phyloP scores from a whole-genome alignment of 2,329 filamentous ascomycete species.

The Hypoxylon sp. region DNA sequence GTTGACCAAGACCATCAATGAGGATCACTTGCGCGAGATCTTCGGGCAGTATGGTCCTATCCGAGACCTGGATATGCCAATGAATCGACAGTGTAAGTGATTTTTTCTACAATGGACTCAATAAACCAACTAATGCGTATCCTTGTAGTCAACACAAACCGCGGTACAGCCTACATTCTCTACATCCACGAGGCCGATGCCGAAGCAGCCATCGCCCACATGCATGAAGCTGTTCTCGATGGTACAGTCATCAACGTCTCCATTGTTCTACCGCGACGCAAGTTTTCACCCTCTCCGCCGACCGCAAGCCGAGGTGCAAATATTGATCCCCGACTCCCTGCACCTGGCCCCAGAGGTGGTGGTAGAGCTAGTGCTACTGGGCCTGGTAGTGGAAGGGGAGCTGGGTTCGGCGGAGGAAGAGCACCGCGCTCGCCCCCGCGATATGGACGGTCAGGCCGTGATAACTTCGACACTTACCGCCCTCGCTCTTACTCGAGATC shows the following conservation, averaged over 20 bases:
- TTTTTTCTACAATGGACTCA: background rate
- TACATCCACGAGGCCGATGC: slow-evolving; percentile 84
- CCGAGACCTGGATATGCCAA: slow-evolving; percentile 87
- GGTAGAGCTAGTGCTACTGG: slow-evolving; percentile 57
- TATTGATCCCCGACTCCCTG: slow-evolving; percentile 68
- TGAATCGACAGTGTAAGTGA: slow-evolving; percentile 82
- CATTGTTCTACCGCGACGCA: slow-evolving; percentile 86
- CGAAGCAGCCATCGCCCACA: slow-evolving; percentile 90
- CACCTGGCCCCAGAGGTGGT: slow-evolving; percentile 55
- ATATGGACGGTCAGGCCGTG: slow-evolving; percentile 52
- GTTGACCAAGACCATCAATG: slow-evolving; percentile 93
- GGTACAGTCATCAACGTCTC: slow-evolving; percentile 87
- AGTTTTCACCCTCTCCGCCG: slow-evolving; percentile 85
- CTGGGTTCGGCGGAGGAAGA: slow-evolving; percentile 53
- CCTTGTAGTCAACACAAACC: slow-evolving; percentile 82
- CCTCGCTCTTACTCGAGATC: slow-evolving; percentile 69
- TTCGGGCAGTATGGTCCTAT: slow-evolving; percentile 91
- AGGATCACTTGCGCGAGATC: slow-evolving; percentile 89
- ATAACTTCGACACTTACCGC: slow-evolving; percentile 70
- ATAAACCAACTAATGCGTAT: slow-evolving; percentile 38
- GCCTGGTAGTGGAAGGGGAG: slow-evolving; percentile 53
- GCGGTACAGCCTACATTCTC: slow-evolving; percentile 93
- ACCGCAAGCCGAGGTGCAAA: slow-evolving; percentile 74
- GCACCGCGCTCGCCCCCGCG: slow-evolving; percentile 48
- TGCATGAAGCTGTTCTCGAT: slow-evolving; percentile 98